phyloP scores from a whole-genome alignment of 768 basidiomycete species.

The Pleurotus giganteus region DNA sequence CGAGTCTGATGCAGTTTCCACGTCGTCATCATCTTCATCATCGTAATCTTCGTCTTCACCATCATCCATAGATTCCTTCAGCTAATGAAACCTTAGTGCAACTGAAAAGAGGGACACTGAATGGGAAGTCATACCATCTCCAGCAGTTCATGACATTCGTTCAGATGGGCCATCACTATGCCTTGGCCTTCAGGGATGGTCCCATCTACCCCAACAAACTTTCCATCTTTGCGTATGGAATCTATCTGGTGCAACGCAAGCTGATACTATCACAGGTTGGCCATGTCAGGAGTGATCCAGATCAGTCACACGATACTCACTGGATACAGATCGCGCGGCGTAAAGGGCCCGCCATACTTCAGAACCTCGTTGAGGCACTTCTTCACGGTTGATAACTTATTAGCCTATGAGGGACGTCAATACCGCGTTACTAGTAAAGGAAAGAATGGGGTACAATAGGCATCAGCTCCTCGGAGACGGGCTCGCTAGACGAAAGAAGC shows the following conservation, averaged over 20 bases:
- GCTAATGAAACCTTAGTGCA: constrained; percentile 31
- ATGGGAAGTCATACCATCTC: constrained; percentile 69
- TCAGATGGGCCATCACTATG: constrained; percentile 92
- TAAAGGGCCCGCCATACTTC: constrained; percentile 93
- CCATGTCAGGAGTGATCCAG: constrained; percentile 8
- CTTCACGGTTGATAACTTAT: constrained; percentile 95
- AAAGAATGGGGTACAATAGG: constrained; percentile 60
- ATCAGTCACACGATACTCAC: constrained; percentile 41
- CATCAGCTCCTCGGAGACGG: constrained; percentile 97
- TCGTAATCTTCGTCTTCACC: constrained; percentile 55
- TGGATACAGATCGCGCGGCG: constrained; percentile 89
- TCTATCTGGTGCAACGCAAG: constrained; percentile 95
- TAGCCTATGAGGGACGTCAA: constrained; percentile 57
- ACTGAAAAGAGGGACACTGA: not conserved
- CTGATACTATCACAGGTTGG: constrained; percentile 64
- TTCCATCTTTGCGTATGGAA: constrained; percentile 88
- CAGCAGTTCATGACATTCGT: constrained; percentile 92
- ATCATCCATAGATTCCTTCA: constrained; percentile 84
- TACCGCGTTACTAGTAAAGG: not conserved
- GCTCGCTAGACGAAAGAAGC: constrained; percentile 91
- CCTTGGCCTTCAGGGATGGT: constrained; percentile 94
- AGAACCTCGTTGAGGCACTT: constrained; percentile 95
- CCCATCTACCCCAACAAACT: constrained; percentile 87
- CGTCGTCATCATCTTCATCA: constrained; percentile 46
- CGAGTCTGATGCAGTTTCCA: constrained; percentile 13